Conservation (phyloP, 805 yeast genomes). For the Pichia membranifaciens region DNA sequence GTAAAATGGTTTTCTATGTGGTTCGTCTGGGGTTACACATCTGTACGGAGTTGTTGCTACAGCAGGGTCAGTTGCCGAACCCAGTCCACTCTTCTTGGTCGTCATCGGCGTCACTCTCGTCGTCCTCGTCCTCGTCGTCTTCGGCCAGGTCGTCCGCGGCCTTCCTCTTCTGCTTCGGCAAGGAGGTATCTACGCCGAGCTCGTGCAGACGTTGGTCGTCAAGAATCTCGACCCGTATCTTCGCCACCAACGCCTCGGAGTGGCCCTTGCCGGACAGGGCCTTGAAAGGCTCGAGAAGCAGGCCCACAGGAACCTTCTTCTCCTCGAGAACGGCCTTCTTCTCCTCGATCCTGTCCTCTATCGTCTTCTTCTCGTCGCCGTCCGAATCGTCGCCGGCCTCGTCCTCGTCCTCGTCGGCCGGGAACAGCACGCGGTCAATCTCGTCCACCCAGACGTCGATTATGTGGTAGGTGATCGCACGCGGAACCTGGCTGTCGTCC, state of each 20-base stretch:
- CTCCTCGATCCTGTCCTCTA: constrained; percentile 14
- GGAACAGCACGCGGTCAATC: constrained; percentile 59
- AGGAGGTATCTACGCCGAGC: constrained; percentile 51
- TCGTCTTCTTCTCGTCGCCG: constrained; percentile 28
- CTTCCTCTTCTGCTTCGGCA: constrained; percentile 14
- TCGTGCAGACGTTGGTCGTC: constrained; percentile 53
- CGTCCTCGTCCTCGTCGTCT: constrained; percentile 21
- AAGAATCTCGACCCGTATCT: constrained; percentile 60
- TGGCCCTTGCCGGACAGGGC: constrained; percentile 42
- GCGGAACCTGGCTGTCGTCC: constrained; percentile 55
- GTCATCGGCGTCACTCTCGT: constrained; percentile 18
- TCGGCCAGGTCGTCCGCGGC: no score
- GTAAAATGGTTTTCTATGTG: no score
- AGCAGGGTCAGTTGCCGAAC: constrained; percentile 18
- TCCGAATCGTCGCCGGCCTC: constrained; percentile 24
- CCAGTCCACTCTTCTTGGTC: constrained; percentile 19
- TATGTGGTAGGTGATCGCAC: constrained; percentile 78
- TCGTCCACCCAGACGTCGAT: constrained; percentile 83
- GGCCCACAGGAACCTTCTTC: constrained; percentile 43
- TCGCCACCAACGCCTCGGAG: constrained; percentile 59
- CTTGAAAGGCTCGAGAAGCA: constrained; percentile 56
- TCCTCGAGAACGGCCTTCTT: constrained; percentile 17
- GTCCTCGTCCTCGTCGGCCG: constrained; percentile 40
- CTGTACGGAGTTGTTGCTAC: no score
- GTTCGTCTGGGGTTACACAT: no score